These are phyloP conservation scores for Sporothrix pseudoabietina DNA, from an alignment of 2,329 filamentous ascomycete species.

Conservation along the genomic window DNA sequence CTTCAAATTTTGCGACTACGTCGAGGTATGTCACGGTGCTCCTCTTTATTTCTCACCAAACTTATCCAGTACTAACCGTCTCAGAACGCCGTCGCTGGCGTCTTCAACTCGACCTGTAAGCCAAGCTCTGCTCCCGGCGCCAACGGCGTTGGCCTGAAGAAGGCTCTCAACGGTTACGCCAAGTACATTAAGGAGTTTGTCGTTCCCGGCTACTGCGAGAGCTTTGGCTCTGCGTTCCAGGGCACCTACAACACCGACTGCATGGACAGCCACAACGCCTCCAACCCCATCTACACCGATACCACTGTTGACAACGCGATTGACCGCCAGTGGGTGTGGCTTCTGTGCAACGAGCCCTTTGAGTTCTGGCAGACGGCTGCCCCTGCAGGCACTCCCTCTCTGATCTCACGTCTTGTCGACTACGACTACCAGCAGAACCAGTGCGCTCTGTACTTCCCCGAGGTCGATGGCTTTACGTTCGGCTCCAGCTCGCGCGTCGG, in stretches of 20 bases:
- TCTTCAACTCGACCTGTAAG: slow-evolving; percentile 46
- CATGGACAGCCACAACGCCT: slow-evolving; percentile 50
- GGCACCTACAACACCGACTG: slow-evolving; percentile 51
- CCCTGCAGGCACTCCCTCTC: slow-evolving; percentile 46
- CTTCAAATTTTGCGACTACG: slow-evolving; percentile 53
- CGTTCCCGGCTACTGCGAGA: slow-evolving; percentile 48
- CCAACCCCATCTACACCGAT: slow-evolving; percentile 47
- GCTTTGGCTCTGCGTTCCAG: slow-evolving; percentile 49
- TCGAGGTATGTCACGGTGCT: slow-evolving; percentile 40
- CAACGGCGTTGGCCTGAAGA: slow-evolving; percentile 53
- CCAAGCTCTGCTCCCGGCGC: slow-evolving; percentile 46
- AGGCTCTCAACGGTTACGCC: slow-evolving; percentile 55
- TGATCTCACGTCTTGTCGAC: slow-evolving; percentile 46
- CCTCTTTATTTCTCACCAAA: not conserved
- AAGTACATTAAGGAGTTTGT: slow-evolving; percentile 47
- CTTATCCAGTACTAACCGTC: not conserved
- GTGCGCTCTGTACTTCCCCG: slow-evolving; percentile 52
- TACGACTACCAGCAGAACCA: slow-evolving; percentile 47
- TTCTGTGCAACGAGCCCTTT: slow-evolving; percentile 56
- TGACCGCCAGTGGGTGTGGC: slow-evolving; percentile 59
- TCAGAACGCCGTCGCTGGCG: slow-evolving; percentile 43
- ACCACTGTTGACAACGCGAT: slow-evolving; percentile 44
- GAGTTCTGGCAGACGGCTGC: slow-evolving; percentile 51
- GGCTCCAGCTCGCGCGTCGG: slow-evolving; percentile 39
- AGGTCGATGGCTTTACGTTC: slow-evolving; percentile 40